These are phyloP conservation scores for Lotus japonicus DNA, from an alignment of 306 rosid genomes.

Conservation along the genomic window DNA sequence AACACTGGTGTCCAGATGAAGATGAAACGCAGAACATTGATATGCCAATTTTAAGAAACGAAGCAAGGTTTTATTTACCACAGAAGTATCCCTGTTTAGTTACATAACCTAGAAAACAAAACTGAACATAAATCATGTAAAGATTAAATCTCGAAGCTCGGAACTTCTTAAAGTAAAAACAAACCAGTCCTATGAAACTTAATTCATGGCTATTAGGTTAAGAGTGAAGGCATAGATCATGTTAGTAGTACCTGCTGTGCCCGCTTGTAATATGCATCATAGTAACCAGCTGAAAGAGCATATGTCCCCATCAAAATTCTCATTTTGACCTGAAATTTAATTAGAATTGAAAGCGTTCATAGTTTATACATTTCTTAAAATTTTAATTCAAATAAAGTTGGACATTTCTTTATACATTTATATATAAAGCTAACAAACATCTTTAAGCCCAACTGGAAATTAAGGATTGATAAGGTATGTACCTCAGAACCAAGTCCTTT, in stretches of 20 bases:
- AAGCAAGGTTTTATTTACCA: background rate
- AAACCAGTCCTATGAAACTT: background rate
- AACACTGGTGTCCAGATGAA: background rate
- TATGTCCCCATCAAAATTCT: slow-evolving; percentile 93
- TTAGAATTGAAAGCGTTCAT: background rate
- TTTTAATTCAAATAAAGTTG: background rate
- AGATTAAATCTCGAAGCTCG: background rate
- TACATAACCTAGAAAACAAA: background rate
- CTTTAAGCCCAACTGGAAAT: slow-evolving; percentile 3
- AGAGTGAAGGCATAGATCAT: background rate
- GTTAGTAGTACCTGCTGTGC: slow-evolving; percentile 81
- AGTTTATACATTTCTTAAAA: background rate
- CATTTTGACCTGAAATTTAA: slow-evolving; percentile 77
- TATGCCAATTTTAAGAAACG: background rate
- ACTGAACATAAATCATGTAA: background rate
- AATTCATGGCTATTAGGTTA: slow-evolving; percentile 10
- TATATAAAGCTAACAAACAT: slow-evolving; percentile 1
- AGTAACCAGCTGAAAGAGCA: slow-evolving; percentile 98
- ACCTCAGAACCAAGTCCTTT: slow-evolving; percentile 95
- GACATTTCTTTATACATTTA: background rate
- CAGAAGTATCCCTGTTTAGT: background rate
- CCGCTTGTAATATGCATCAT: slow-evolving; percentile 96
- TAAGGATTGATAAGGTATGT: slow-evolving; percentile 6
- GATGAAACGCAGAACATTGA: slow-evolving; percentile 1
- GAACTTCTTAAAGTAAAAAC: slow-evolving; percentile 1